These are phyloP conservation scores for Fusarium sarcochroum DNA, from an alignment of 2,329 filamentous ascomycete genomes.

Conservation along the genomic window DNA sequence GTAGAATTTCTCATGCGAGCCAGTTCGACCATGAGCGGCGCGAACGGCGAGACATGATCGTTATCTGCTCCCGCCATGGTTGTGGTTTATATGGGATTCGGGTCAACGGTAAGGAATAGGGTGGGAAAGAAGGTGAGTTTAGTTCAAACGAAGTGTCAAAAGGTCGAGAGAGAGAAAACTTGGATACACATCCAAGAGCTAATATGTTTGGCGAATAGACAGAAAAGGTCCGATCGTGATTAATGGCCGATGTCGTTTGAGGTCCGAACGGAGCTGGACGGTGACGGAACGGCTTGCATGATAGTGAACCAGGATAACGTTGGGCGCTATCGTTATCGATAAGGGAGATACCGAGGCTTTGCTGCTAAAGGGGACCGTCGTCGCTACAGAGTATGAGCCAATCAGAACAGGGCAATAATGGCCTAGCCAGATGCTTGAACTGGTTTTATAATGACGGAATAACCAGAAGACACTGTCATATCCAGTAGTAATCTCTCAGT, in stretches of 20 bases:
- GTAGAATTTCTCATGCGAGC: conserved; percentile 78
- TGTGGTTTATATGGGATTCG: conserved; percentile 16
- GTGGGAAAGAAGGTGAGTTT: background rate
- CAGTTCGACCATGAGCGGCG: conserved; percentile 78
- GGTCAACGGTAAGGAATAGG: background rate
- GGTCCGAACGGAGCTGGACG: conserved; percentile 31
- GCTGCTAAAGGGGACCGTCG: conserved; percentile 37
- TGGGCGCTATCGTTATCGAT: conserved; percentile 42
- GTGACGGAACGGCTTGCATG: conserved; percentile 29
- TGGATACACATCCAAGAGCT: conserved; percentile 7
- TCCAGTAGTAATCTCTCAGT: background rate
- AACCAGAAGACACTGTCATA: too few species aligned
- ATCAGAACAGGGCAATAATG: conserved; percentile 1
- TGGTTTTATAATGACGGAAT: too few species aligned
- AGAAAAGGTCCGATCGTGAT: conserved; percentile 26
- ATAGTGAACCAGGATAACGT: conserved; percentile 31
- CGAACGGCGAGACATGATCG: conserved; percentile 61
- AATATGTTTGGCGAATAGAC: conserved; percentile 6
- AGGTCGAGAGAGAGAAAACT: background rate
- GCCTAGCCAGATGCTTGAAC: too few species aligned
- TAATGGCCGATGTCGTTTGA: conserved; percentile 41
- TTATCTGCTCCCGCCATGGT: conserved; percentile 55
- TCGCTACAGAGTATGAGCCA: conserved; percentile 5
- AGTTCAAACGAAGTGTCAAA: background rate
- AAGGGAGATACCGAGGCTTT: conserved; percentile 30